These are phyloP conservation scores for Gnaphalium uliginosum DNA, from an alignment of 129 eudicot genomes.

Conservation along the genomic window DNA sequence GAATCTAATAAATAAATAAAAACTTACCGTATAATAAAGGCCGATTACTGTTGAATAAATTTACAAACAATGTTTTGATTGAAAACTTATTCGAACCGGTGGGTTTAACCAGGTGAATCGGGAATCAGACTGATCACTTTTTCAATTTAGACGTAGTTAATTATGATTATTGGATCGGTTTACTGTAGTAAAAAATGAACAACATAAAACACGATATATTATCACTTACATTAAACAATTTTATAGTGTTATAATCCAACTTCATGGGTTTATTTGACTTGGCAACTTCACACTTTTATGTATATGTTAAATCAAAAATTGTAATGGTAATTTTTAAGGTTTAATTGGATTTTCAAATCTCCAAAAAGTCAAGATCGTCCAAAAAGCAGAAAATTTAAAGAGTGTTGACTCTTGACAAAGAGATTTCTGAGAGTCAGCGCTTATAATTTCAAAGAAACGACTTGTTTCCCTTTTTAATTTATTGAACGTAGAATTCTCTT, in stretches of 20 bases:
- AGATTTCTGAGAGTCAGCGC: conserved; percentile 21
- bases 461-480: conserved; percentile 27
- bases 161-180: background rate
- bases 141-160: background rate
- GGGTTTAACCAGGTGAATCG: too few species aligned
- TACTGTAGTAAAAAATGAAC: background rate
- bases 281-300: conserved; percentile 11
- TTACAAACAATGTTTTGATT: too few species aligned
- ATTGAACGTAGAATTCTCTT: conserved; percentile 43
- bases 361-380: conserved; percentile 35
- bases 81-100: too few species aligned
- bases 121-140: too few species aligned
- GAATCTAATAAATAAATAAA: too few species aligned
- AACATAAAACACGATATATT: too few species aligned
- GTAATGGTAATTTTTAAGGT: background rate
- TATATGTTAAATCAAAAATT: background rate
- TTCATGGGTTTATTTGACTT: conserved; percentile 12
- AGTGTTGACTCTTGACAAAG: conserved; percentile 25
- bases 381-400: conserved; percentile 18
- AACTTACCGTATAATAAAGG: too few species aligned
- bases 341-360: conserved; percentile 3
- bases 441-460: conserved; percentile 40
- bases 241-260: background rate
- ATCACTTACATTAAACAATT: background rate
- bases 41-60: too few species aligned